These are phyloP conservation scores for Cucumis cinereus DNA, from an alignment of 306 rosid species.

Conservation along the genomic window DNA sequence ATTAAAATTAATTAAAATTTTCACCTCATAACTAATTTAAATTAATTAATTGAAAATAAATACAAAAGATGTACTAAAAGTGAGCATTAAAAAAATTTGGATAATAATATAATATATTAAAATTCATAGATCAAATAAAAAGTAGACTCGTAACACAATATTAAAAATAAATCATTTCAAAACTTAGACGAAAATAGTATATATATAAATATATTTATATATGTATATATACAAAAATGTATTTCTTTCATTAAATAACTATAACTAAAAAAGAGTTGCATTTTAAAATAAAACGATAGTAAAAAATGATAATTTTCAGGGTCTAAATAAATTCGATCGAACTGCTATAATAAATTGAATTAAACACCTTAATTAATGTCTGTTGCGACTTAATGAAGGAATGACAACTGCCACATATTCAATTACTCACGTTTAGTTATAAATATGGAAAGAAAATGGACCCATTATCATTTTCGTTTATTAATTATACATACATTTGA, in stretches of 20 bases:
- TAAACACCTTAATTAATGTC: constrained; percentile 2
- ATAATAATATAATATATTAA: too few relatives aligned
- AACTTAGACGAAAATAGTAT: too few relatives aligned
- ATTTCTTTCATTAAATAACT: not conserved
- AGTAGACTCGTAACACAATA: too few relatives aligned
- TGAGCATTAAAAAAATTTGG: too few relatives aligned
- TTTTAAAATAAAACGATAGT: not conserved
- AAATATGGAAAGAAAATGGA: not conserved
- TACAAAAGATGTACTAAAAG: too few relatives aligned
- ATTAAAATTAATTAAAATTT: too few relatives aligned
- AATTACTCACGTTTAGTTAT: not conserved
- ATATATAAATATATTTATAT: too few relatives aligned
- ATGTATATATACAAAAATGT: not conserved
- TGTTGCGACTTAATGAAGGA: constrained; percentile 3
- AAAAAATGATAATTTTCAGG: not conserved
- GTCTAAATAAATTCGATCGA: not conserved
- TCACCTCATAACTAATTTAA: too few relatives aligned
- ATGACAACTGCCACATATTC: constrained; percentile 1
- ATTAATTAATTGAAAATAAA: too few relatives aligned
- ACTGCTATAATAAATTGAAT: not conserved
- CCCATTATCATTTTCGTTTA: not conserved
- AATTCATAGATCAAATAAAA: too few relatives aligned
- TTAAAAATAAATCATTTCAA: too few relatives aligned
- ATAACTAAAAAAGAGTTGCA: not conserved
- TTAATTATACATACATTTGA: not conserved